These are phyloP conservation scores for Diaporthe sp. DNA, from an alignment of 2,329 filamentous ascomycete species.

Conservation along the genomic window DNA sequence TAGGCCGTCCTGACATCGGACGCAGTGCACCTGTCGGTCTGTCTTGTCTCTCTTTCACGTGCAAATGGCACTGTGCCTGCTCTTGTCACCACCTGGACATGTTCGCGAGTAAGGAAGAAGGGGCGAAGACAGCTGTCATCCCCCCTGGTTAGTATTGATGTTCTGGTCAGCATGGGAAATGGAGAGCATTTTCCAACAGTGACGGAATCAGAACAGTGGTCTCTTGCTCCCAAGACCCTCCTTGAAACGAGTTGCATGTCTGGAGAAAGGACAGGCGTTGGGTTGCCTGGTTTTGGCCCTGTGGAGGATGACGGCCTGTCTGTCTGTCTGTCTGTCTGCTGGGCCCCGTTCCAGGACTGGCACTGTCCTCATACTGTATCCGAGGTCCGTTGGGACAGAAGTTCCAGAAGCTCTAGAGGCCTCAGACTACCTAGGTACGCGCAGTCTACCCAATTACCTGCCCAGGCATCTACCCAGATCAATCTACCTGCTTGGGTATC, in stretches of 20 bases:
- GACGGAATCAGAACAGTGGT: background rate
- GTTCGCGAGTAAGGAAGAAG: slow-evolving; percentile 1
- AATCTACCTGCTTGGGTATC: background rate
- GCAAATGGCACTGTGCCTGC: slow-evolving; percentile 18
- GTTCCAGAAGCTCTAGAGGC: slow-evolving; percentile 20
- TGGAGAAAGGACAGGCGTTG: background rate
- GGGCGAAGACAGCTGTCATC: background rate
- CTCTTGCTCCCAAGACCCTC: slow-evolving; percentile 19
- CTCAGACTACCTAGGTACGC: background rate
- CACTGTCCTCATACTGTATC: slow-evolving; percentile 21
- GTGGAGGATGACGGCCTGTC: slow-evolving; percentile 14
- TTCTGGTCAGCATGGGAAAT: background rate
- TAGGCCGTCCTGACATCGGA: background rate
- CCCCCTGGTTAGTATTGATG: background rate
- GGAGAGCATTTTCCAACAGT: background rate
- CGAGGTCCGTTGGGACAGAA: slow-evolving; percentile 5
- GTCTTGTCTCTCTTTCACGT: slow-evolving; percentile 23
- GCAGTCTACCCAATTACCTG: background rate
- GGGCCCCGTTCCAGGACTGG: background rate
- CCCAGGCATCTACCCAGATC: background rate
- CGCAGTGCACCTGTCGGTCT: slow-evolving; percentile 6
- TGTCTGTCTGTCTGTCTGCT: slow-evolving; percentile 3
- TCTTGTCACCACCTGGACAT: background rate
- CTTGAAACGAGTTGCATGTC: slow-evolving; percentile 14
- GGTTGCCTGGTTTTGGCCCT: slow-evolving; percentile 8